A percentile compares a stretch with the other conserved stretches of the same genome.
phyloP scores from a whole-genome alignment of 1,284 basidiomycete genomes.

The Dichomitus squalens region DNA sequence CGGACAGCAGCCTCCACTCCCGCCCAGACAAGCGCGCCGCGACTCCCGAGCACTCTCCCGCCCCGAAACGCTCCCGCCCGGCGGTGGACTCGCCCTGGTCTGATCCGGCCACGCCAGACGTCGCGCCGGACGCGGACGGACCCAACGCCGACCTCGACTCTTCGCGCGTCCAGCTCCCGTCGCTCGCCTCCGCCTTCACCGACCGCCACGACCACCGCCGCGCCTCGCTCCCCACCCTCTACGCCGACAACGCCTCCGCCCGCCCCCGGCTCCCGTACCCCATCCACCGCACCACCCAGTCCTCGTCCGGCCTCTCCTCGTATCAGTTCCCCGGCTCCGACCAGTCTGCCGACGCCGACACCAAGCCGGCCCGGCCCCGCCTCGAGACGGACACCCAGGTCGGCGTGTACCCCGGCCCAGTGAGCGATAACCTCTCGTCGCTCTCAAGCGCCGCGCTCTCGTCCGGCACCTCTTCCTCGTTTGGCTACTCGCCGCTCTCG shows the following conservation, averaged over 20 bases:
- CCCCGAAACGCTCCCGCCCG: slow-evolving; percentile 47
- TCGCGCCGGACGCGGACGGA: slow-evolving; percentile 36
- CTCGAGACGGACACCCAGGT: slow-evolving; percentile 55
- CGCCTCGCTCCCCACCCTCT: slow-evolving; percentile 62
- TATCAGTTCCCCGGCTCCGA: slow-evolving; percentile 65
- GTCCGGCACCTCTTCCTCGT: slow-evolving; percentile 39
- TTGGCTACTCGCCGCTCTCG: slow-evolving; percentile 40
- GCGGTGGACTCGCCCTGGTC: slow-evolving; percentile 36
- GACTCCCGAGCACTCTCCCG: slow-evolving; percentile 55
- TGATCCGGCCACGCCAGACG: slow-evolving; percentile 53
- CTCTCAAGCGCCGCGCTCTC: slow-evolving; percentile 33
- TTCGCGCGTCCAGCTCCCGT: slow-evolving; percentile 68
- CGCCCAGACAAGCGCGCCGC: slow-evolving; percentile 58
- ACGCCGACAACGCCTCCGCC: slow-evolving; percentile 47
- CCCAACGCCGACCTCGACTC: slow-evolving; percentile 35
- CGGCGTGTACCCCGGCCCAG: slow-evolving; percentile 39
- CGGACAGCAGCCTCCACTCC: slow-evolving; percentile 61
- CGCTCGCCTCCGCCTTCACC: slow-evolving; percentile 69
- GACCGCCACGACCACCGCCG: slow-evolving; percentile 61
- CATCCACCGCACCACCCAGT: slow-evolving; percentile 52
- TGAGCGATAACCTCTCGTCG: slow-evolving; percentile 44
- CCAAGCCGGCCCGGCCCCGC: slow-evolving; percentile 44
- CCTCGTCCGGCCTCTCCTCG: slow-evolving; percentile 49
- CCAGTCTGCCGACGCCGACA: slow-evolving; percentile 35
- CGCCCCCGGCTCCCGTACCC: slow-evolving; percentile 34